These are phyloP conservation scores for Trichomonas gallinae DNA, from an alignment of 208 protist genomes.

Conservation along the genomic window DNA sequence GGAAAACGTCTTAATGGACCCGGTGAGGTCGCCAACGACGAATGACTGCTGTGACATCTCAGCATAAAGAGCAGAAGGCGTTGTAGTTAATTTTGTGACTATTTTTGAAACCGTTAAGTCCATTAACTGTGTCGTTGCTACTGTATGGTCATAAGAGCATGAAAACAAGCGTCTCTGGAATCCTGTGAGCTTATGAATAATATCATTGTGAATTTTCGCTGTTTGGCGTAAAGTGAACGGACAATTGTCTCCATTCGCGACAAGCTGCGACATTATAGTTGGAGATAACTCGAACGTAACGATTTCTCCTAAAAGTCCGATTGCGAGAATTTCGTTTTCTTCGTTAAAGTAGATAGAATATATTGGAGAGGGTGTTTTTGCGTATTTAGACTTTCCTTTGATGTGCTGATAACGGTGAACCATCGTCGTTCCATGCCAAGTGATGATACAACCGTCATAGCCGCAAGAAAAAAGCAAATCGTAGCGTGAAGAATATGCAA, in stretches of 20 bases:
- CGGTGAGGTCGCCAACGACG: neutral
- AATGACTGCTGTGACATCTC: neutral
- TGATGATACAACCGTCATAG: neutral
- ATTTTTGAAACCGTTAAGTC: neutral
- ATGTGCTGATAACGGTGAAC: neutral
- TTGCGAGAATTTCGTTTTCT: neutral
- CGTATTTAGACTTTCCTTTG: neutral
- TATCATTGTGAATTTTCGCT: neutral
- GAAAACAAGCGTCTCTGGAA: neutral
- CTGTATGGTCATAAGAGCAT: neutral
- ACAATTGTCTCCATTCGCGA: neutral
- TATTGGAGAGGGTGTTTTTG: neutral
- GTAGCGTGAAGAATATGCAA: neutral
- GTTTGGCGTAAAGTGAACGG: neutral
- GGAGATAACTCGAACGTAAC: neutral
- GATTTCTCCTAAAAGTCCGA: neutral
- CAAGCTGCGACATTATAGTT: neutral
- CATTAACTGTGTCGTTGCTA: neutral
- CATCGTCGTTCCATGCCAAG: neutral
- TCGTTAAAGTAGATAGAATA: neutral
- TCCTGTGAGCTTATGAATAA: neutral
- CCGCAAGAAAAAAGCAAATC: neutral
- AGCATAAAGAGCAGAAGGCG: neutral
- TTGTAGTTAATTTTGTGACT: neutral
- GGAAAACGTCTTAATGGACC: neutral